phyloP scores from a whole-genome alignment of 306 rosid genomes.

The Medicago arabica region DNA sequence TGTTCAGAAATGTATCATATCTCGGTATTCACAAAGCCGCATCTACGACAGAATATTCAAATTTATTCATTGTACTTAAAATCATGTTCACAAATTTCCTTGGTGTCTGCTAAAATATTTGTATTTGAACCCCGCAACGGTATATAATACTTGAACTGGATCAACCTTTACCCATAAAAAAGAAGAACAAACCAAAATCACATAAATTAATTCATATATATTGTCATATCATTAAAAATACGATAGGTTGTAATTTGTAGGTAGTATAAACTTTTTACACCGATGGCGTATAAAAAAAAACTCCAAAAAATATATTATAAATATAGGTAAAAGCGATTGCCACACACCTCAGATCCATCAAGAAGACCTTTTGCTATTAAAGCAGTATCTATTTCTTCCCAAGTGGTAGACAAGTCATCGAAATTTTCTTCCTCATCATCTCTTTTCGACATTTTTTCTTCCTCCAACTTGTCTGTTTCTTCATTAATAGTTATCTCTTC shows the following conservation, averaged over 20 bases:
- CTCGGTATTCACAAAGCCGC: slow-evolving; percentile 69
- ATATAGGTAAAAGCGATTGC: background rate
- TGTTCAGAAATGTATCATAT: slow-evolving; percentile 69
- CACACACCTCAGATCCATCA: slow-evolving; percentile 65
- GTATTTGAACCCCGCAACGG: slow-evolving; percentile 58
- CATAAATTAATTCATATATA: background rate
- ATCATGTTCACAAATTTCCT: slow-evolving; percentile 59
- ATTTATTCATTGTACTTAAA: slow-evolving; percentile 72
- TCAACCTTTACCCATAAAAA: slow-evolving; percentile 16
- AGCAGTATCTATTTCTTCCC: slow-evolving; percentile 84
- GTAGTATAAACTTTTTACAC: too few species aligned
- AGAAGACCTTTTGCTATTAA: slow-evolving; percentile 63
- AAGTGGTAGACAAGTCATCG: slow-evolving; percentile 64
- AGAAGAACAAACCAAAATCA: background rate
- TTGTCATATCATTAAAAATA: background rate
- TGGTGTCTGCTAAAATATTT: slow-evolving; percentile 10
- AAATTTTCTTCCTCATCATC: slow-evolving; percentile 50
- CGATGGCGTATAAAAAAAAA: background rate
- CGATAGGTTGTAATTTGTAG: background rate
- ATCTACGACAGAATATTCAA: slow-evolving; percentile 69
- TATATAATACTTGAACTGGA: slow-evolving; percentile 24
- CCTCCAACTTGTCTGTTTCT: slow-evolving; percentile 44
- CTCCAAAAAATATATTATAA: too few species aligned
- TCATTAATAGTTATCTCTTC: slow-evolving; percentile 11
- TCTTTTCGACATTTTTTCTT: slow-evolving; percentile 31